Percentiles rank a stretch among this genome's conserved stretches.
phyloP scores from a whole-genome alignment of 2,329 filamentous ascomycete species.

The Colletotrichum neosansevieriae region DNA sequence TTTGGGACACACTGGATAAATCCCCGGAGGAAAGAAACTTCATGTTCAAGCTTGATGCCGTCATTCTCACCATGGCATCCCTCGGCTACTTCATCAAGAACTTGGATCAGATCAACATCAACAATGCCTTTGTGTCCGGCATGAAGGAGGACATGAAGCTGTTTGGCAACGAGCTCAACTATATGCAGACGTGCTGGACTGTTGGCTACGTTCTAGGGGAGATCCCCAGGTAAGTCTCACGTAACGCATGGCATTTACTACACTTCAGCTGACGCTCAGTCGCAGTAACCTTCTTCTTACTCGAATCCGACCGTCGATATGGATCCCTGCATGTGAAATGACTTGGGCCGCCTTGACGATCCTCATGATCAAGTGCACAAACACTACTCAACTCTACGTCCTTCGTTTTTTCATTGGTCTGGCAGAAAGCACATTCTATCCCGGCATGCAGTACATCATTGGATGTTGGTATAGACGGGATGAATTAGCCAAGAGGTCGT shows the following conservation, averaged over 20 bases:
- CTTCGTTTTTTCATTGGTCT: slow-evolving; percentile 49
- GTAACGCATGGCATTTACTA: too few relatives aligned
- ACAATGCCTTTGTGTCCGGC: slow-evolving; percentile 50
- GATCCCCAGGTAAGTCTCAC: slow-evolving; percentile 41
- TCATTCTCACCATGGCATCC: slow-evolving; percentile 52
- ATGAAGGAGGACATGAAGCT: slow-evolving; percentile 46
- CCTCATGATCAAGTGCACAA: slow-evolving; percentile 49
- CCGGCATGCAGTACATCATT: slow-evolving; percentile 45
- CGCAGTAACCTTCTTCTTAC: slow-evolving; percentile 50
- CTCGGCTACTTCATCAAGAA: slow-evolving; percentile 46
- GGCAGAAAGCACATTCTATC: slow-evolving; percentile 45
- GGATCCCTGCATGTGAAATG: slow-evolving; percentile 48
- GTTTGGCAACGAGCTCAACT: slow-evolving; percentile 46
- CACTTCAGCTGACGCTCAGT: slow-evolving; percentile 34
- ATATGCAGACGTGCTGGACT: slow-evolving; percentile 46
- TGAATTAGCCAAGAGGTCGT: slow-evolving; percentile 47
- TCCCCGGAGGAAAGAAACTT: slow-evolving; percentile 54
- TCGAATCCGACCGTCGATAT: slow-evolving; percentile 46
- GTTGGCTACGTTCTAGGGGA: slow-evolving; percentile 46
- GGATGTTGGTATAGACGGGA: slow-evolving; percentile 48
- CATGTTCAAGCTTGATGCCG: slow-evolving; percentile 57
- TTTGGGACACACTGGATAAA: slow-evolving; percentile 63
- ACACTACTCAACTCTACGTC: slow-evolving; percentile 49
- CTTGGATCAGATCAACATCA: slow-evolving; percentile 49
- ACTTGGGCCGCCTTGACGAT: slow-evolving; percentile 51